These are phyloP conservation scores for Paspalum vaginatum DNA, from an alignment of 176 grass and related monocot species.

Conservation along the genomic window DNA sequence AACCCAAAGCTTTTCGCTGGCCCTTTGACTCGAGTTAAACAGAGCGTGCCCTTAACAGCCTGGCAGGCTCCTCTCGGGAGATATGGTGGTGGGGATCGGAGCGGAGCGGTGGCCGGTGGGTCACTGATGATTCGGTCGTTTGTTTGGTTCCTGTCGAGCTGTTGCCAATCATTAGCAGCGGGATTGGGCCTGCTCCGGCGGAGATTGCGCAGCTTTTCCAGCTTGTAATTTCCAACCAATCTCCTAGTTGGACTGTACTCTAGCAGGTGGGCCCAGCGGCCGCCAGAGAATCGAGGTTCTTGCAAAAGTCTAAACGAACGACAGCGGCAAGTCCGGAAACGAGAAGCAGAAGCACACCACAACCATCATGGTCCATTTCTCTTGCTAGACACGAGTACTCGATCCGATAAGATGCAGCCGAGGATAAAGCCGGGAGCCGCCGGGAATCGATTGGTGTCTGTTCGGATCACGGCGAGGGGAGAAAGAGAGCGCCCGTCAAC, in stretches of 20 bases:
- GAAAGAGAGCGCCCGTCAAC: no score
- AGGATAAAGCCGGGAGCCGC: not conserved
- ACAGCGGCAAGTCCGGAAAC: no score
- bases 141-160: slow-evolving; percentile 36
- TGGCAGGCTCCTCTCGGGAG: slow-evolving; percentile 5
- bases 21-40: not conserved
- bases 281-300: not conserved
- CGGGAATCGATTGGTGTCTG: not conserved
- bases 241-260: not conserved
- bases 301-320: no score
- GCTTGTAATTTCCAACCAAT: not conserved
- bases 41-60: not conserved
- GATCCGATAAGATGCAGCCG: not conserved
- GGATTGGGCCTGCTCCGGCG: not conserved
- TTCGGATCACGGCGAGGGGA: no score
- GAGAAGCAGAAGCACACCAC: no score
- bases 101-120: not conserved
- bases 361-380: no score
- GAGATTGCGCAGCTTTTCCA: slow-evolving; percentile 14
- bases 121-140: slow-evolving; percentile 12
- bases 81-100: not conserved
- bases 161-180: slow-evolving; percentile 30
- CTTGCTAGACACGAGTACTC: no score
- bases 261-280: no score
- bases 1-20: no score